Evolutionary conservation across 371 early-diverging fungal genomes (phyloP), one percentile per base, ranked within the genome.

Genomic region (Circinella umbellata): DNA sequence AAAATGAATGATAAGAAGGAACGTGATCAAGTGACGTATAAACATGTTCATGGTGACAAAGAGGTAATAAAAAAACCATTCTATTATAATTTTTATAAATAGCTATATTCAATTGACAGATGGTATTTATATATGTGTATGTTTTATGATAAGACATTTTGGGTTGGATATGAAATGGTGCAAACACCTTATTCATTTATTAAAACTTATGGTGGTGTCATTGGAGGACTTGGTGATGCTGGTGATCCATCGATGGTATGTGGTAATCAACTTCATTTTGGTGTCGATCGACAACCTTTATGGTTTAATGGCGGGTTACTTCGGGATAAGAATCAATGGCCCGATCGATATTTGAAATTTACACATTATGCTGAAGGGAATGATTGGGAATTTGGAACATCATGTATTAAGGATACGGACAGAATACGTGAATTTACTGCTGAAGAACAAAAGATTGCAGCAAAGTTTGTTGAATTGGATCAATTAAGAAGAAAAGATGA

Each of bases 131-230:
- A 27, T 27, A 27, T 27, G 27, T 27, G 27, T 27, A 2, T 27
- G 27, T 27, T 27, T 27, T 27, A 27, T 27, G 2, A 27, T 27
- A 27, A 82, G 80, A 83, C 87, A 3, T 88, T 86, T 61, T 88
- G 89, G 89, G 69, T 81, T n/a, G 89, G 89, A 6, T 85, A 73
- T 66, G 89, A 87, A 71, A 85, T 88, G 82, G 70, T 80, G 48
- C 84, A 86, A 37, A 83, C 86, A 39, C 86, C 87, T 4, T 88
- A 87, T 70, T 78, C 85, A 2, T 88, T 87, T 63, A 68, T 86
- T 47, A 76, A 78, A 61, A 81, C 80, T 0, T 79, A 80, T 69
- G 89, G 83, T 27, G 86, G 83, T 10, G 87, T 82, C 13, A 79
- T 89, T 67, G 89, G 89, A 13, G 86, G 82, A 39, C 69, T 84